These are phyloP conservation scores for Rhododendron molle DNA, from an alignment of 148 eudicot species.

Conservation along the genomic window DNA sequence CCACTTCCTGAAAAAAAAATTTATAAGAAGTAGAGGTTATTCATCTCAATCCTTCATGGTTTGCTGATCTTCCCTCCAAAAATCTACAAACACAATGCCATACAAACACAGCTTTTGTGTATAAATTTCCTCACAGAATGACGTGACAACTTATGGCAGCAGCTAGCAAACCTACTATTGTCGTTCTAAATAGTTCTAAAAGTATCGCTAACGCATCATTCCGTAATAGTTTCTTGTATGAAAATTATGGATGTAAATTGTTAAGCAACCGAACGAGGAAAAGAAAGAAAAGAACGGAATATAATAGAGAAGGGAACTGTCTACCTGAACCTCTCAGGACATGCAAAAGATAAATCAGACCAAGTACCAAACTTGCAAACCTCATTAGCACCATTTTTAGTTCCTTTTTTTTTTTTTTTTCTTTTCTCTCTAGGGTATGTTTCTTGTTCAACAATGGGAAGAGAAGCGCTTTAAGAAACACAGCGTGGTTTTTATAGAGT, in stretches of 20 bases:
- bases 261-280: slow-evolving; percentile 6
- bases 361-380: slow-evolving; percentile 30
- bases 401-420: background rate
- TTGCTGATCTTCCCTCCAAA: slow-evolving; percentile 5
- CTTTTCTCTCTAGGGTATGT: background rate
- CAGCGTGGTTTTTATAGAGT: slow-evolving; percentile 45
- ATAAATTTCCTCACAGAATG: background rate
- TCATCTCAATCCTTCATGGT: background rate
- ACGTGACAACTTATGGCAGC: background rate
- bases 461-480: slow-evolving; percentile 21
- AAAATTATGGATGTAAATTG: background rate
- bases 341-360: slow-evolving; percentile 35
- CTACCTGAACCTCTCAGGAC: slow-evolving; percentile 40
- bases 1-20: slow-evolving; percentile 23
- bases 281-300: background rate
- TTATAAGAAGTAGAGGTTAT: background rate
- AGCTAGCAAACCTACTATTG: too few species aligned
- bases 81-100: background rate
- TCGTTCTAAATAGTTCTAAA: background rate
- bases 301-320: background rate
- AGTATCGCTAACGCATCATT: background rate
- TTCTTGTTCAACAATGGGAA: slow-evolving; percentile 12
- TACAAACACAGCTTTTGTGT: background rate
- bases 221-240: background rate
- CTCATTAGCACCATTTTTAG: slow-evolving; percentile 32